Base-by-base conservation (phyloP, 2,329 filamentous ascomycete species). In the Orbilia oligospora region DNA sequence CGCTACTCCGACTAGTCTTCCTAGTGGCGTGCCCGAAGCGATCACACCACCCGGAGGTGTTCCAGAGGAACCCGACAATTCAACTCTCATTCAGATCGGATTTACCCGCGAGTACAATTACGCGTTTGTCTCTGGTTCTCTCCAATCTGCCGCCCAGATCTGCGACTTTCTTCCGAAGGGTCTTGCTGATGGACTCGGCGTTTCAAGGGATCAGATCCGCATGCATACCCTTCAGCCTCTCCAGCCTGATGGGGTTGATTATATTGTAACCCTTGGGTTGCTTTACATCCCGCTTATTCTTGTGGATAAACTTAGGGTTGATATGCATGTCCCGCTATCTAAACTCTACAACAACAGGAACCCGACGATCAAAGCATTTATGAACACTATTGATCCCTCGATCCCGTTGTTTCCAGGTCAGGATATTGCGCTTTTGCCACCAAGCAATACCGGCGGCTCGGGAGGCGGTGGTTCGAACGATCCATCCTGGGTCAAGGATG, bases 51-150 rank as follows among this genome's bases (percentile, higher is more conserved):
- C 90, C 48, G 87, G 88, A 71, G 88, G 88, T 33, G 87, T 88
- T 61, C 86, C 87, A 20, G 76, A 85, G 3, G 84, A 87, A 18
- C 92, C 93, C 0, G 85, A 87, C 2, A 92, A 92, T 81, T 90
- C 89, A 0, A 90, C 89, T 3, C 85, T 92, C 81, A 91, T 97
- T 81, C 93, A 97, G 83, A 88, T 98, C 80, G 96, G 92, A 38
- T 97, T 98, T 88, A 86, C 89, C 66, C 91, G 90, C 83, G 88
- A 89, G 0, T 88, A 97, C 81, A 95, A 97, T 86, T 99, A 96
- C 84, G 86, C 88, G 8, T 97, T 97, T 83, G 92, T 98, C 30
- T 90, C 91, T 10, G 87, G 86, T 22, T 90, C 91, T 80, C 87
- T 90, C 14, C 87, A 91, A 80, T 92, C 94, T 18, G 92, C 93